Base-by-base conservation (phyloP, 2,329 filamentous ascomycete genomes). In the Colletotrichum brevisporum region DNA sequence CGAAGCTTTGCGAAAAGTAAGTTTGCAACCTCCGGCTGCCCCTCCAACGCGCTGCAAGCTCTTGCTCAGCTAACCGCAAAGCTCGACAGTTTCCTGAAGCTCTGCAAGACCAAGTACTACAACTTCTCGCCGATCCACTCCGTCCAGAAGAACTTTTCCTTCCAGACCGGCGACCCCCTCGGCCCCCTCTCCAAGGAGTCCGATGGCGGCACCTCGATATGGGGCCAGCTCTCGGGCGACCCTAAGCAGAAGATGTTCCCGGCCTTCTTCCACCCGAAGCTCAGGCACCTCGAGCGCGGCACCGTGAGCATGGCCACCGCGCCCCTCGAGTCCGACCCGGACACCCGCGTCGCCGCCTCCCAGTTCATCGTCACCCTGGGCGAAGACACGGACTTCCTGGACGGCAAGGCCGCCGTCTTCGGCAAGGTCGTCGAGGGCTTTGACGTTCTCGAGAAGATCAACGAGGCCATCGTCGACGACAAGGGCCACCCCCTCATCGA, bases 31-130 rank as follows among this genome's bases (percentile, higher is more conserved):
- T 69, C 39, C 5, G 58, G 47, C 6, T 18, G 39, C 45, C n/a
- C 8, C 2, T 39, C n/a, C 27, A 1, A 27, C 16, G 27, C 41
- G 39, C 56, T 63, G 55, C 52, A 57, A 52, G 63, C 53, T 67
- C 64, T 48, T 57, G 31, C 73, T 78, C 76, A 76, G 83, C 89
- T 90, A 84, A 91, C 84, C 78, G 79, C 48, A 70, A 76, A 71
- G 78, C 75, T 82, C 84, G 86, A 84, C 81, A 97, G 94, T 87
- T 98, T 99, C 81, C 85, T 99, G 66, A 98, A 99, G 87, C 93
- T 99, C 75, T 98, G 96, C 89, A 98, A 98, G 84, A 86, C 94
- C 82, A 99, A 98, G 84, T 99, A 98, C 84, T 99, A 98, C 90
- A 98, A 98, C 84, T 98, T 97, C 80, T 91, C 94, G 6, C 96